Evolutionary conservation across 768 basidiomycete genomes (phyloP), one percentile per base, ranked within the genome.

Genomic region (Podaxis sp.): DNA sequence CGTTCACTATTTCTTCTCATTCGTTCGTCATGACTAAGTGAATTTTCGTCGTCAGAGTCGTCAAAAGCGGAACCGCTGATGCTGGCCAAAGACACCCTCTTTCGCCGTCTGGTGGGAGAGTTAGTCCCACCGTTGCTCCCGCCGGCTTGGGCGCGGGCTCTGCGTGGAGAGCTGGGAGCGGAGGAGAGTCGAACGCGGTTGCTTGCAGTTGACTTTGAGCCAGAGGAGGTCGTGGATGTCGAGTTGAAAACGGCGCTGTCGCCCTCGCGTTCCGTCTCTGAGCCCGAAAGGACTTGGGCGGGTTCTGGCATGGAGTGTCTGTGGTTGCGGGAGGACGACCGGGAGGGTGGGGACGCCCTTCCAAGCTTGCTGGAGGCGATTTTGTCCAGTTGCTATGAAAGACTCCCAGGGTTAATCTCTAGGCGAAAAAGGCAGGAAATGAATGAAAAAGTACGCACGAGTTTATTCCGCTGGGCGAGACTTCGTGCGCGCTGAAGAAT

Each of bases 181-280:
- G 75, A 76, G 4, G 70, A 65, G 52, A 73, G 70, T 26, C 74
- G 65, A 24, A 61, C 64, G 15, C 67, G 66, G 49, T 40, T 38
- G 33, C 42, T 19, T 44, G 33, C 2, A 8, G 33, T 33, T 33
- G 49, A 51, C 12, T 61, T 59, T 13, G 63, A 61, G 22, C 61
- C 59, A 44, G 70, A 71, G 17, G 71, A 70, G 9, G 69, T 61
- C 3, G 70, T 61, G 69, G 70, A 52, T 61, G 69, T 68, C 67
- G 70, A 55, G 42, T 68, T 52, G 76, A 66, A 66, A 72, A 69
- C 49, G 70, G 72, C 64, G 74, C 64, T 70, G 42, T 79, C 82
- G 53, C 42, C 42, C 73, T 92, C 90, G 49, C 89, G 85, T 72
- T 93, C 92, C 0, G 92, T 93, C 72, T 93, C 92, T 2, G 90